phyloP scores from a whole-genome alignment of 495 filamentous ascomycete genomes.

The Penicillium flavigenum region DNA sequence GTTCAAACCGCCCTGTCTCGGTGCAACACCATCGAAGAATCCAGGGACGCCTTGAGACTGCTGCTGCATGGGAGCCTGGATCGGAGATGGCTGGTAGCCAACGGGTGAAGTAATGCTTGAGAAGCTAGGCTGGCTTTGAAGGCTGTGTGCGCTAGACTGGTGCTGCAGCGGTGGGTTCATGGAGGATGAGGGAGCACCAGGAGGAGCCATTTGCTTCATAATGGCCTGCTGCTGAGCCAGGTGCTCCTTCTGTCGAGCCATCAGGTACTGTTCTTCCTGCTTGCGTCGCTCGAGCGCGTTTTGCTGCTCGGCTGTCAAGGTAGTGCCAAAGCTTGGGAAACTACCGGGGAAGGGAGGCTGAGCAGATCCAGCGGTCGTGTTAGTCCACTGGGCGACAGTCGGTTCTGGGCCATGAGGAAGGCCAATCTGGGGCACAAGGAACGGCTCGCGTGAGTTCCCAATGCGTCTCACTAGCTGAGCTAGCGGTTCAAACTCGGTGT shows the following conservation, averaged over 20 bases:
- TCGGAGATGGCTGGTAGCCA: slow-evolving; percentile 69
- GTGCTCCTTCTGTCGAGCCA: slow-evolving; percentile 92
- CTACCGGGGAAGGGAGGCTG: slow-evolving; percentile 93
- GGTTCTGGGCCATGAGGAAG: slow-evolving; percentile 78
- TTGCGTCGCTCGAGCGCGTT: slow-evolving; percentile 94
- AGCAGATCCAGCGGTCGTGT: slow-evolving; percentile 55
- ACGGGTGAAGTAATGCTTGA: slow-evolving; percentile 87
- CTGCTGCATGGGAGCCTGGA: slow-evolving; percentile 65
- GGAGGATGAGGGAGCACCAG: slow-evolving; percentile 53
- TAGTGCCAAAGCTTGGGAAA: slow-evolving; percentile 97
- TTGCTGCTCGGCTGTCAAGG: slow-evolving; percentile 93
- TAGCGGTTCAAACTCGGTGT: slow-evolving; percentile 91
- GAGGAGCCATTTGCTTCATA: slow-evolving; percentile 70
- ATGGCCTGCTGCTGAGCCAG: slow-evolving; percentile 82
- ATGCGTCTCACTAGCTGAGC: slow-evolving; percentile 93
- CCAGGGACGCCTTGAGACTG: slow-evolving; percentile 47
- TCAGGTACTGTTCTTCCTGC: slow-evolving; percentile 95
- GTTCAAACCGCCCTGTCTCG: slow-evolving; percentile 40
- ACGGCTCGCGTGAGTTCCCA: slow-evolving; percentile 95
- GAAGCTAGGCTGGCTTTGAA: slow-evolving; percentile 94
- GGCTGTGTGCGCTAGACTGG: slow-evolving; percentile 88
- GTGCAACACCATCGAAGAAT: slow-evolving; percentile 67
- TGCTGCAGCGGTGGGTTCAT: slow-evolving; percentile 70
- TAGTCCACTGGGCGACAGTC: slow-evolving; percentile 39
- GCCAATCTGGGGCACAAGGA: slow-evolving; percentile 94